Percentiles rank a stretch among this genome's conserved stretches.
Conservation (phyloP, 2,329 filamentous ascomycete species). For the Dendrostoma leiphaemia region DNA sequence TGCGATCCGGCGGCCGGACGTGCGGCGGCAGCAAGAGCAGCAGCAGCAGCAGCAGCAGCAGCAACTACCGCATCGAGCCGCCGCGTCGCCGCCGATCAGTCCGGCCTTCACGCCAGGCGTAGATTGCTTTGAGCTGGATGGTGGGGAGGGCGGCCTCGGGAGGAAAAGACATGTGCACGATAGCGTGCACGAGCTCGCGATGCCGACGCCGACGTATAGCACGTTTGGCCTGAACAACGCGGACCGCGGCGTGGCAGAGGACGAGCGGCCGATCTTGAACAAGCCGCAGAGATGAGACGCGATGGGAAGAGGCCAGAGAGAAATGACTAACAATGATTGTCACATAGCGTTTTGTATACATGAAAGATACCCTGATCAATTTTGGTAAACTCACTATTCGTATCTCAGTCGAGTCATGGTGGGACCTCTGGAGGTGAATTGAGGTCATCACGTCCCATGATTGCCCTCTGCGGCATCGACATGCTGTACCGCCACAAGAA, state of each 20-base stretch:
- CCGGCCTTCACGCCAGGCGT: not conserved
- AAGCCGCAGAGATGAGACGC: not conserved
- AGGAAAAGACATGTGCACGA: not conserved
- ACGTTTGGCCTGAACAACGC: not conserved
- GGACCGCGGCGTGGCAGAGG: not conserved
- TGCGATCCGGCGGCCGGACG: not conserved
- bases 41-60: not conserved
- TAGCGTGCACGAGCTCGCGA: not conserved
- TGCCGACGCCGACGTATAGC: constrained; percentile 1
- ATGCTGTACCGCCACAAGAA: no score
- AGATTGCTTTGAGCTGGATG: constrained; percentile 10
- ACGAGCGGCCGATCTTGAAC: constrained; percentile 1
- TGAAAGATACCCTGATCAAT: no score
- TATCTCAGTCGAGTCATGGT: not conserved
- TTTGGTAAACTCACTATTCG: not conserved
- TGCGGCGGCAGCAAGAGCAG: not conserved
- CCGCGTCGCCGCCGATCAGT: not conserved
- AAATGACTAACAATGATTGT: not conserved
- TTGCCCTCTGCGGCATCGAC: no score
- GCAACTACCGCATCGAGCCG: no score
- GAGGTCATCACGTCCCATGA: no score
- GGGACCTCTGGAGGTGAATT: no score
- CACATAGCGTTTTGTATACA: not conserved
- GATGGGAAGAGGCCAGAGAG: not conserved
- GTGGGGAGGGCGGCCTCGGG: not conserved